phyloP scores from a whole-genome alignment of 371 early-diverging fungal genomes.

The Rhizomucor miehei region DNA sequence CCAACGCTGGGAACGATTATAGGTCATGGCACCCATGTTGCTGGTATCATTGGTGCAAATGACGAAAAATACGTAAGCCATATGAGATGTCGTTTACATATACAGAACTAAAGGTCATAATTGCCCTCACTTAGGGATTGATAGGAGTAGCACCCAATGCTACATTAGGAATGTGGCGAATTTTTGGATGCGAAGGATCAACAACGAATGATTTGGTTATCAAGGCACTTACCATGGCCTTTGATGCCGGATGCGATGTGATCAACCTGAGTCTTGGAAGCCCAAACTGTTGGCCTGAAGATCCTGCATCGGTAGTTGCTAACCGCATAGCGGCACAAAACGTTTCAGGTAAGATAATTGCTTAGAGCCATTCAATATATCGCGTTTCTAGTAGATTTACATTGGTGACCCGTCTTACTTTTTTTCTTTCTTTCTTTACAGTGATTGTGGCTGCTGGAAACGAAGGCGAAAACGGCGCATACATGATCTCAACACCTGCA shows the following conservation, averaged over 20 bases:
- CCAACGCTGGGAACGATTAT: background rate
- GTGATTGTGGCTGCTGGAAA: slow-evolving; percentile 69
- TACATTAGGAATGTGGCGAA: slow-evolving; percentile 58
- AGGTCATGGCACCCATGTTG: slow-evolving; percentile 64
- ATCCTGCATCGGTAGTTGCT: slow-evolving; percentile 50
- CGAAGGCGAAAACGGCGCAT: slow-evolving; percentile 56
- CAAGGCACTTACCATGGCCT: slow-evolving; percentile 63
- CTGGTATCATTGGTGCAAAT: slow-evolving; percentile 63
- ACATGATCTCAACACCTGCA: slow-evolving; percentile 50
- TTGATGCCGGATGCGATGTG: slow-evolving; percentile 55
- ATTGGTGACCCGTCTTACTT: background rate
- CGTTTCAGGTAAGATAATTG: slow-evolving; percentile 23
- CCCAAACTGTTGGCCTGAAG: slow-evolving; percentile 56
- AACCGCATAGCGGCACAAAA: slow-evolving; percentile 40
- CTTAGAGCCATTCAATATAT: background rate
- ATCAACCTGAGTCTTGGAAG: slow-evolving; percentile 77
- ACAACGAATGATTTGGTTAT: slow-evolving; percentile 66
- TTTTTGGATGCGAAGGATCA: slow-evolving; percentile 68
- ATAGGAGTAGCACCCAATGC: slow-evolving; percentile 69
- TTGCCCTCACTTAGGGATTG: slow-evolving; percentile 36
- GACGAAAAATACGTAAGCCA: slow-evolving; percentile 33
- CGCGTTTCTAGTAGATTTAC: too few species aligned
- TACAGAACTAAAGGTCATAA: too few species aligned
- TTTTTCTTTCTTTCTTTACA: slow-evolving; percentile 3
- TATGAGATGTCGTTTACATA: too few species aligned